Conservation (phyloP, 208 protist genomes). For the Trypanosoma conorhini region DNA sequence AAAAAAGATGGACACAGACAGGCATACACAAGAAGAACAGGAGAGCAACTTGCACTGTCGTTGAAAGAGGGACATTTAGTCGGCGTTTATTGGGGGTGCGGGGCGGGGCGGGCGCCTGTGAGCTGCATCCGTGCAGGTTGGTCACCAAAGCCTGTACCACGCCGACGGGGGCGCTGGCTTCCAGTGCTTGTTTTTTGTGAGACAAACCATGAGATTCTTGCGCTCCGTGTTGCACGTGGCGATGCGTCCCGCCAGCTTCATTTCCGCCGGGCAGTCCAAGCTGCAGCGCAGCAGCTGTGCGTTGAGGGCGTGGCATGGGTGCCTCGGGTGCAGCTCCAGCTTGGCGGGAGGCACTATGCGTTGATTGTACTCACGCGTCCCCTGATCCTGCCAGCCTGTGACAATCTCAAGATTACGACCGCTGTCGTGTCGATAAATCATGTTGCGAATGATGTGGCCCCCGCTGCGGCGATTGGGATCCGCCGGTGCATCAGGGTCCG, state of each 20-base stretch:
- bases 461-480: conserved; percentile 56
- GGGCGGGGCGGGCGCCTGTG: background rate
- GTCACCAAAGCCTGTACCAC: conserved; percentile 59
- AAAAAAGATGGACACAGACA: background rate
- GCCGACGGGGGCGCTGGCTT: conserved; percentile 16
- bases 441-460: conserved; percentile 79
- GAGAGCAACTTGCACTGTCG: background rate
- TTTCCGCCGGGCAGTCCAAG: conserved; percentile 54
- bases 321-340: conserved; percentile 35
- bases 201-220: conserved; percentile 63
- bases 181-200: conserved; percentile 75
- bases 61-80: too few relatives aligned
- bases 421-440: conserved; percentile 73
- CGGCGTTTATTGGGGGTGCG: too few relatives aligned
- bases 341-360: conserved; percentile 53
- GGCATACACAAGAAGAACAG: background rate
- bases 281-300: conserved; percentile 55
- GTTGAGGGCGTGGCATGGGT: conserved; percentile 66
- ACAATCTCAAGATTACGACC: conserved; percentile 61
- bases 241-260: conserved; percentile 71
- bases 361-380: conserved; percentile 69
- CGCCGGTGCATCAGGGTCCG: conserved; percentile 64
- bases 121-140: background rate
- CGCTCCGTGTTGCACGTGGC: conserved; percentile 66
- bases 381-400: conserved; percentile 73